Evolutionary conservation across 148 eudicot species (phyloP), one percentile per base, ranked within the genome.

Genomic region (Beta vulgaris): DNA sequence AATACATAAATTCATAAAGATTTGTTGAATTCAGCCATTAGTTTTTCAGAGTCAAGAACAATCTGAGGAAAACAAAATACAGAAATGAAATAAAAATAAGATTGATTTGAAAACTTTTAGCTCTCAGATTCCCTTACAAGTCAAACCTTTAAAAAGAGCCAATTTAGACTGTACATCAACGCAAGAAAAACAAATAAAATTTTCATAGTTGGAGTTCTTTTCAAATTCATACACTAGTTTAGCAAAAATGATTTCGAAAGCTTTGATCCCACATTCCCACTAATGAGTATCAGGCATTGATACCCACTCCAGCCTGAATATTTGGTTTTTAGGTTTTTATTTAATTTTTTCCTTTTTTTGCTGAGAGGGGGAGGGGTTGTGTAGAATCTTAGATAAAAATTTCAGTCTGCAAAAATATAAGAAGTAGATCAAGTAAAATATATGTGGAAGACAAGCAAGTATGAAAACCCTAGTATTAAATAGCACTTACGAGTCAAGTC

Each of bases 401-500:
- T n/a, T n/a, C n/a, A n/a, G 11, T 29, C 66, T 31, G 9, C 34
- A 67, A 42, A 0, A 3, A 25, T 15, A 40, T 37, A 21, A 66
- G 49, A 76, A 16, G 34, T 32, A 21, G 21, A 31, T 42, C 13
- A 23, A 43, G 19, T 0, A 39, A 49, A 59, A n/a, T n/a, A n/a
- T 40, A 62, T 2, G 21, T 51, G 57, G 26, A 19, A 18, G 7
- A 14, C 35, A 25, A 64, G 31, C 32, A n/a, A 73, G 51, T n/a
- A 19, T 18, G 8, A 4, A 40, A 53, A 3, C 71, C 4, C 34
- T 18, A 78, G 68, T 12, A 49, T 19, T 25, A 26, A 28, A 51
- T 42, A 28, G 34, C 43, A 84, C 91, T 87, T 88, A 96, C 99
- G 94, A 19, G 57, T 85, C 80, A 95, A 82, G 65, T 73, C 78